A percentile compares a stretch with the other conserved stretches of the same genome.
Evolutionary conservation across 495 filamentous ascomycete genomes (phyloP).

Genomic region (Hypoxylon intermedium): DNA sequence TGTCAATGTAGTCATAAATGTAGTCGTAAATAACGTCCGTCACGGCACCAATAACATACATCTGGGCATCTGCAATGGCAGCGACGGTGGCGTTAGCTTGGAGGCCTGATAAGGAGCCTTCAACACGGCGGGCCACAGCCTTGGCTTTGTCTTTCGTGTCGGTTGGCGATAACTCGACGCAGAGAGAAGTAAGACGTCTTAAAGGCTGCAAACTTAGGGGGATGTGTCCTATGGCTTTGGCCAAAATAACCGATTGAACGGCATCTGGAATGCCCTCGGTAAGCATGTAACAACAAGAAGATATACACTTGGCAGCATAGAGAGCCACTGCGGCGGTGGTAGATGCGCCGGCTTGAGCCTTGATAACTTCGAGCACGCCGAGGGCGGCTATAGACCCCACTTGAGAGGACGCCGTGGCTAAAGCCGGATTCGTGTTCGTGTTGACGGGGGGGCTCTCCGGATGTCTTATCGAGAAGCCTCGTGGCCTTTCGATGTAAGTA

Average conservation of each 20-base stretch:
- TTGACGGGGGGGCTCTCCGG: too few species aligned
- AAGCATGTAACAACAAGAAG: not conserved
- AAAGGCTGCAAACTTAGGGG: not conserved
- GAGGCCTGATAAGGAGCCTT: not conserved
- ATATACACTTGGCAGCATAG: not conserved
- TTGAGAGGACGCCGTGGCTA: not conserved
- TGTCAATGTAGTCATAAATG: not conserved
- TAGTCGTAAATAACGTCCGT: not conserved
- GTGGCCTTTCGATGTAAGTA: too few species aligned
- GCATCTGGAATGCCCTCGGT: not conserved
- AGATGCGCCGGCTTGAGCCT: not conserved
- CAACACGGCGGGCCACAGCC: not conserved
- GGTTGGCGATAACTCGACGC: not conserved
- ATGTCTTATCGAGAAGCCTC: too few species aligned
- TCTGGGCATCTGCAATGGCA: not conserved
- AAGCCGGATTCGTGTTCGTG: too few species aligned
- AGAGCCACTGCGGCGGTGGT: not conserved
- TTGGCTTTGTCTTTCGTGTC: not conserved
- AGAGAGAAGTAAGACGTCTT: not conserved
- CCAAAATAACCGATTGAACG: not conserved
- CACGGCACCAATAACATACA: not conserved
- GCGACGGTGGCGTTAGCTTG: not conserved
- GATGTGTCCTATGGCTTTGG: not conserved
- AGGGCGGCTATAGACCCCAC: not conserved
- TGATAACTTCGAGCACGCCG: not conserved